Evolutionary conservation across 164 flowering plant species (phyloP), one percentile per base, ranked within the genome.

Genomic region (Litsea cubeba): DNA sequence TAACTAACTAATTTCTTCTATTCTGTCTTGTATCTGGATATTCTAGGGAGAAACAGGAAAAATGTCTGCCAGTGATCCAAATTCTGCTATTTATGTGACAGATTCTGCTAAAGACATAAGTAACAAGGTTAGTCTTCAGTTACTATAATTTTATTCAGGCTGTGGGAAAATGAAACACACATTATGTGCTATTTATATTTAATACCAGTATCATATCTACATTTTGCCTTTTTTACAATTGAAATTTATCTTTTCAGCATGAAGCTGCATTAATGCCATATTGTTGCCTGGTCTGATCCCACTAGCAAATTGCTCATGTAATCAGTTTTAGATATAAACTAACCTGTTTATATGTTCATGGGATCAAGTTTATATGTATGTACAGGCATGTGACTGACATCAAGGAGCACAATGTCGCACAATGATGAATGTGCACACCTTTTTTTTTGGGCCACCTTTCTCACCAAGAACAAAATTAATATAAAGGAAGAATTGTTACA

Each of bases 21-120:
- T 24, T 32, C 69, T 30, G 46, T 30, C 32, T 15, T 28, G 35
- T 26, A 66, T 32, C 17, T 66, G 46, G 20, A 28, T 30, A 5
- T 66, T 84, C 82, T 88, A 95, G 98, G 99, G 99, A 46, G 98
- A 95, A 81, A 83, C 87, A 3, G 99, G 99, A 20, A 95, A 95
- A 86, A 95, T 93, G 98, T 90, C 96, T n/a, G 97, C 98, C 14
- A 89, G 97, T 82, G 98, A 93, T 84, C 91, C 98, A 63, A 93
- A 91, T 86, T 93, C 99, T 74, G 96, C 99, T 49, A 91, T 95
- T 79, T 93, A 91, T 81, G 98, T 95, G 77, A 95, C 98, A 65
- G 99, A 95, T 79, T 83, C 98, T 77, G 89, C 79, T 11, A 91
- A 93, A 75, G 89, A 81, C 64, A 95, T 93, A 4, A 89, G 87